Conservation (phyloP, 1,284 basidiomycete genomes). For the Pseudozyma pruni region DNA sequence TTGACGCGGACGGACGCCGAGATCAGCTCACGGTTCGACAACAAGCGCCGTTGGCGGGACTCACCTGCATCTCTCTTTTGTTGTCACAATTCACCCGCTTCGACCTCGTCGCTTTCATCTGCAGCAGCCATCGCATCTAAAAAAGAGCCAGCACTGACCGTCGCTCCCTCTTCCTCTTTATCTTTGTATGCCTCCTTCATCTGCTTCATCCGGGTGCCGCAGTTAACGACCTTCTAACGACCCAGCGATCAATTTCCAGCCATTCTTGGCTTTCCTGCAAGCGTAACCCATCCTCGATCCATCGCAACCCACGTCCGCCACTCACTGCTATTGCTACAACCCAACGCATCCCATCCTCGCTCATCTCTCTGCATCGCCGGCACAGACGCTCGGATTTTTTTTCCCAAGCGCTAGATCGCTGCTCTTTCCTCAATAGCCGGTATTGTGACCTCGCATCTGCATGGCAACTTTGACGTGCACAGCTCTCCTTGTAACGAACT, state of each 20-base stretch:
- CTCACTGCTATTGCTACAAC: conserved; percentile 11
- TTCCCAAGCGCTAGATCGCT: conserved; percentile 24
- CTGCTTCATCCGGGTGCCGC: conserved; percentile 7
- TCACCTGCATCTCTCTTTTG: not conserved
- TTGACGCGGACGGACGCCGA: not conserved
- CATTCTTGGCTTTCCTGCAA: too few relatives aligned
- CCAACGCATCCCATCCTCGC: not conserved
- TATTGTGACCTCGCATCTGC: conserved; percentile 27
- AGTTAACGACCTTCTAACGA: conserved; percentile 46
- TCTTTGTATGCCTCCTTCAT: conserved; percentile 8
- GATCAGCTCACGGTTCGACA: conserved; percentile 7
- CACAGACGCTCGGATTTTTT: conserved; percentile 18
- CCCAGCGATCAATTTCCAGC: conserved; percentile 9
- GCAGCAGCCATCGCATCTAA: not conserved
- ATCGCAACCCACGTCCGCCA: conserved; percentile 36
- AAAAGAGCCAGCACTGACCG: conserved; percentile 9
- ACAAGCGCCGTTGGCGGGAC: conserved; percentile 15
- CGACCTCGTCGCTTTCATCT: conserved; percentile 16
- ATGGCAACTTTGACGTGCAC: conserved; percentile 28
- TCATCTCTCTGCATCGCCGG: conserved; percentile 22
- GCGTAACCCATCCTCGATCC: conserved; percentile 9
- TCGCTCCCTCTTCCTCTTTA: not conserved
- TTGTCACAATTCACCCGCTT: conserved; percentile 3
- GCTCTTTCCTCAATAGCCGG: conserved; percentile 1
- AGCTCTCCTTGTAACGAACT: conserved; percentile 30